These are phyloP conservation scores for Cercospora sp. DNA, from an alignment of 2,329 filamentous ascomycete genomes.

Conservation along the genomic window DNA sequence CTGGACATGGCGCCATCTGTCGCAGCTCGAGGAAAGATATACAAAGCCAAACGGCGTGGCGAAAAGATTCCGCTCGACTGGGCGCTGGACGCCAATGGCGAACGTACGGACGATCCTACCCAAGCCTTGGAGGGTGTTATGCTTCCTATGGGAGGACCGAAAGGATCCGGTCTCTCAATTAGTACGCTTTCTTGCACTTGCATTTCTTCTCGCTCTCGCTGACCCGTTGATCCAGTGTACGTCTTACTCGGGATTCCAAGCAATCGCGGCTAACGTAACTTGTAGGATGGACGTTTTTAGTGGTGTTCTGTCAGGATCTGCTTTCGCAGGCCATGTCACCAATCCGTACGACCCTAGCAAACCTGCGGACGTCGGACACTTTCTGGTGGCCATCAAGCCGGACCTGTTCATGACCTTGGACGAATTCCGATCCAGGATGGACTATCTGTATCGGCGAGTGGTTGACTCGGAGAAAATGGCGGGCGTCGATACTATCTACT, in stretches of 20 bases:
- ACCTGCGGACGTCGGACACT: slow-evolving; percentile 46
- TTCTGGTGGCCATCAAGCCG: slow-evolving; percentile 41
- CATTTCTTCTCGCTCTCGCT: background rate
- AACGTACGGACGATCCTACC: slow-evolving; percentile 57
- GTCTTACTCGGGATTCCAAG: background rate
- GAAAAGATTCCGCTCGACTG: slow-evolving; percentile 72
- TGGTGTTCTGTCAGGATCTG: slow-evolving; percentile 72
- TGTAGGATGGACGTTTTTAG: slow-evolving; percentile 78
- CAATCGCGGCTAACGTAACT: slow-evolving; percentile 2
- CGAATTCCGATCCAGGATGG: slow-evolving; percentile 50
- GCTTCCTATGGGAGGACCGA: slow-evolving; percentile 83
- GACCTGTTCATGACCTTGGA: slow-evolving; percentile 41
- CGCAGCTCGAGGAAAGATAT: slow-evolving; percentile 70
- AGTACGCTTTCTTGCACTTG: slow-evolving; percentile 51
- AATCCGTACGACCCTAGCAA: slow-evolving; percentile 67
- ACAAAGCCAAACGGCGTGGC: slow-evolving; percentile 66
- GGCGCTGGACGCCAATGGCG: slow-evolving; percentile 71
- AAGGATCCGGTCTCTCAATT: slow-evolving; percentile 72
- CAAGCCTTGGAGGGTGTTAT: slow-evolving; percentile 74
- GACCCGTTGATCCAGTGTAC: background rate
- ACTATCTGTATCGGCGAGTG: slow-evolving; percentile 59
- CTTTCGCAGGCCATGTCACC: slow-evolving; percentile 75
- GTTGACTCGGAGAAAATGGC: slow-evolving; percentile 54
- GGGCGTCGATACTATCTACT: slow-evolving; percentile 58
- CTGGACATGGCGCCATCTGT: slow-evolving; percentile 73